A percentile compares a stretch with the other conserved stretches of the same genome.
phyloP scores from a whole-genome alignment of 2,329 filamentous ascomycete species.

The Plectosphaerella sp. region DNA sequence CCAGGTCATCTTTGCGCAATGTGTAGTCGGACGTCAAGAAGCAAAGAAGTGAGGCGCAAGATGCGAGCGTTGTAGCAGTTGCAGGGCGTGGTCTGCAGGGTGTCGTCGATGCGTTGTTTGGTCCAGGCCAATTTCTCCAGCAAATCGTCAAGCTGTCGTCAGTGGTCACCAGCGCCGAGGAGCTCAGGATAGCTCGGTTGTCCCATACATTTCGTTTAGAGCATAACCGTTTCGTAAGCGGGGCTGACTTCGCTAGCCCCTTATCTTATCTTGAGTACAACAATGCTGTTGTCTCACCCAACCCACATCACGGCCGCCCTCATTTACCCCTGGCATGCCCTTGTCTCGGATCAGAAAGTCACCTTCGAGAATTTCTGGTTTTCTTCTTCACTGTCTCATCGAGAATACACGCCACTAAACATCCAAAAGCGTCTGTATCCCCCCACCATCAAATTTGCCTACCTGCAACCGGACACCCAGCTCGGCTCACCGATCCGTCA shows the following conservation, averaged over 20 bases:
- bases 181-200: background rate
- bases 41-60: background rate
- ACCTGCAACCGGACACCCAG: background rate
- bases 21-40: background rate
- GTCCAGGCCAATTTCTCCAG: background rate
- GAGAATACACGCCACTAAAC: background rate
- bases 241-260: background rate
- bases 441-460: background rate
- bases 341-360: background rate
- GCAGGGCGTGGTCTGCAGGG: too few relatives aligned
- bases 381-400: background rate
- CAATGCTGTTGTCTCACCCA: background rate
- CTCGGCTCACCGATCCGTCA: too few relatives aligned
- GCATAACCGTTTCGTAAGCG: background rate
- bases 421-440: background rate
- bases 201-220: background rate
- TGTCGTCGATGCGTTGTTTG: background rate
- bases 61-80: background rate
- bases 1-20: conserved; percentile 56
- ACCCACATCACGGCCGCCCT: too few relatives aligned
- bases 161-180: background rate
- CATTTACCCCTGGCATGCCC: background rate
- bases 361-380: background rate
- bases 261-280: background rate
- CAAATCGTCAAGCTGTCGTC: background rate